Conservation (phyloP, 768 basidiomycete genomes). For the Hygrophoropsis aurantiaca region DNA sequence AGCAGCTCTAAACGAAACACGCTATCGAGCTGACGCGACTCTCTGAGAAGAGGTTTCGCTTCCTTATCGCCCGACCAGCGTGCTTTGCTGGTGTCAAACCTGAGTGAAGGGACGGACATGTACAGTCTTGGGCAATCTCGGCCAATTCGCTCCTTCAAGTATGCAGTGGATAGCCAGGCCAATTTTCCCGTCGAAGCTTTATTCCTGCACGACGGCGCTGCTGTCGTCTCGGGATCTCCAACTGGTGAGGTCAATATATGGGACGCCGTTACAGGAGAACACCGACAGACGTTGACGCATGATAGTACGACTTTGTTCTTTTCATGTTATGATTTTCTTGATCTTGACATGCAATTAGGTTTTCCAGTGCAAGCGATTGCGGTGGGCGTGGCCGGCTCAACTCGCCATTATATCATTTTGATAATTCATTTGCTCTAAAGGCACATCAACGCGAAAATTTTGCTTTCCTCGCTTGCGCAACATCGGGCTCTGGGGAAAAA, state of each 20-base stretch:
- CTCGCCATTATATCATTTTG: not conserved
- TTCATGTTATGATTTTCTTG: no score
- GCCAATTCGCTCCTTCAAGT: not conserved
- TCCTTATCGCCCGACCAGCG: not conserved
- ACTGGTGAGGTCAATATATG: conserved; percentile 2
- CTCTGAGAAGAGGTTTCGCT: conserved; percentile 1
- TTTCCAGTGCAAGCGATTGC: not conserved
- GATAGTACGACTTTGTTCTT: not conserved
- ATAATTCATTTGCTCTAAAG: not conserved
- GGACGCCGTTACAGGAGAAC: not conserved
- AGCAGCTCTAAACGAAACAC: not conserved
- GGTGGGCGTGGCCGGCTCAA: not conserved
- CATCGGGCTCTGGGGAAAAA: not conserved
- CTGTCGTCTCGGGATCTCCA: not conserved
- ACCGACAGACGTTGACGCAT: conserved; percentile 1
- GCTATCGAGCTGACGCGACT: not conserved
- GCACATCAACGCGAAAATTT: not conserved
- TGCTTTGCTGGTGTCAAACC: conserved; percentile 1
- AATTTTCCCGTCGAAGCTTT: not conserved
- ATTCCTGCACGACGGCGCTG: not conserved
- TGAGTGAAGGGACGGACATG: conserved; percentile 1
- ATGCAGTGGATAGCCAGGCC: not conserved
- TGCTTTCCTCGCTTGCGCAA: not conserved
- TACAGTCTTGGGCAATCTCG: not conserved
- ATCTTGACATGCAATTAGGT: not conserved